Base-by-base conservation (phyloP, 768 basidiomycete genomes). In the Amanita pseudoporphyria region DNA sequence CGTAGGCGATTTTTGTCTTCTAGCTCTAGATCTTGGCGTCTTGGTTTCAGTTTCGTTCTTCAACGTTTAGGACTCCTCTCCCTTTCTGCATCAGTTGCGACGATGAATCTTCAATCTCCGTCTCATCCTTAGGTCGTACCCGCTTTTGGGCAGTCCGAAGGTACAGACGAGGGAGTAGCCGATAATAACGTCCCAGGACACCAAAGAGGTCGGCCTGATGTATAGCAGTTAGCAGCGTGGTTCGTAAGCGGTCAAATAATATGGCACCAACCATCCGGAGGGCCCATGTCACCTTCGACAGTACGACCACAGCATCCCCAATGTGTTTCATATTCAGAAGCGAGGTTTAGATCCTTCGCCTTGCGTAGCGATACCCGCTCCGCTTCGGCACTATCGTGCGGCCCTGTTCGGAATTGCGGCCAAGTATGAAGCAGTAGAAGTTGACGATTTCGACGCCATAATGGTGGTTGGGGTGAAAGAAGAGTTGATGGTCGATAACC, bases 211-310 rank as follows among this genome's bases (percentile, higher is more conserved):
- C 87, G 1, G 77, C 82, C 86, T 88, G 52, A 32, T 43, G 44
- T 16, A 24, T 21, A 24, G 52, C 26, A 46, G 47, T 19, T 26
- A 35, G 49, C 22, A 48, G 21, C 10, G 47, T 38, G n/a, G 45
- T 22, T 18, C 45, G 46, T 19, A 38, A 6, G 28, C 30, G 43
- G 6, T 18, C 40, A 33, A 53, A 35, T 31, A 38, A 46, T 38
- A 57, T 87, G 89, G 58, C 87, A 90, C 85, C 85, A 90, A 1
- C 87, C 87, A 59, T 87, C 84, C 1, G 87, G 87, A 1, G 87
- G 87, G 0, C 87, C 87, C 67, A 83, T 82, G 53, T 86, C 82
- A 1, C 87, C 87, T 21, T 86, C 81, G 5, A 80, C 81, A 0
- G 76, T 81, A 58, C 74, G 70, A 6, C 77, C 82, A 62, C 87